Evolutionary conservation across 805 yeast species (phyloP).

Genomic region (Metschnikowia bowlesiae): DNA sequence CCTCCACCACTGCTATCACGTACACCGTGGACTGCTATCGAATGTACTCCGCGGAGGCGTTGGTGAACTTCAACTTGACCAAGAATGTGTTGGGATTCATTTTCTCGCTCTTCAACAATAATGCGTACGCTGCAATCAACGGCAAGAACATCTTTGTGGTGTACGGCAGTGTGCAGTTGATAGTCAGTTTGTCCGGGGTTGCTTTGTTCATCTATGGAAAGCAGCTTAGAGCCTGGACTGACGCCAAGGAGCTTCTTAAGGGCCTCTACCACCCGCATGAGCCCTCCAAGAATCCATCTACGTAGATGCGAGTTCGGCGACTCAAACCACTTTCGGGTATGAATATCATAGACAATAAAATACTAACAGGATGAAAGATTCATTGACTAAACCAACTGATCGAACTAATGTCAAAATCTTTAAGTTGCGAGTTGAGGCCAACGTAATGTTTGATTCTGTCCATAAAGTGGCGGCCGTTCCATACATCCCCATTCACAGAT

Average conservation of each 20-base stretch:
- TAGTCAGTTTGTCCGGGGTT: conserved; percentile 45
- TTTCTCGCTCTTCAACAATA: conserved; percentile 53
- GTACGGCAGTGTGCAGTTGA: conserved; percentile 50
- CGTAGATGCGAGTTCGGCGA: too few species aligned
- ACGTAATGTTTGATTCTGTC: conserved; percentile 43
- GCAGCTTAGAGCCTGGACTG: conserved; percentile 47
- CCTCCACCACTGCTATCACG: conserved; percentile 59
- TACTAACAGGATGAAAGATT: neutral
- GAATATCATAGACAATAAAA: too few species aligned
- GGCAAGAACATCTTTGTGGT: conserved; percentile 45
- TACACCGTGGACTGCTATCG: conserved; percentile 55
- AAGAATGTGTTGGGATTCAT: conserved; percentile 54
- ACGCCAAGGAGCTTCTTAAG: conserved; percentile 40
- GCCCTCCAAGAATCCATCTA: neutral
- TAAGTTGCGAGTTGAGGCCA: conserved; percentile 12
- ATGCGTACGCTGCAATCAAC: conserved; percentile 40
- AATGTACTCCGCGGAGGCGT: conserved; percentile 53
- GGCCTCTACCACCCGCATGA: conserved; percentile 22
- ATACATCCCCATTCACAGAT: conserved; percentile 31
- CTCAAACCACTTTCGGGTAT: too few species aligned
- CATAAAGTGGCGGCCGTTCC: conserved; percentile 57
- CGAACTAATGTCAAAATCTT: neutral
- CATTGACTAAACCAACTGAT: neutral
- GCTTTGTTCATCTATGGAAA: conserved; percentile 56
- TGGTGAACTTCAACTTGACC: conserved; percentile 51